phyloP scores from a whole-genome alignment of 805 yeast genomes.

The Wickerhamiella alocasiicola region DNA sequence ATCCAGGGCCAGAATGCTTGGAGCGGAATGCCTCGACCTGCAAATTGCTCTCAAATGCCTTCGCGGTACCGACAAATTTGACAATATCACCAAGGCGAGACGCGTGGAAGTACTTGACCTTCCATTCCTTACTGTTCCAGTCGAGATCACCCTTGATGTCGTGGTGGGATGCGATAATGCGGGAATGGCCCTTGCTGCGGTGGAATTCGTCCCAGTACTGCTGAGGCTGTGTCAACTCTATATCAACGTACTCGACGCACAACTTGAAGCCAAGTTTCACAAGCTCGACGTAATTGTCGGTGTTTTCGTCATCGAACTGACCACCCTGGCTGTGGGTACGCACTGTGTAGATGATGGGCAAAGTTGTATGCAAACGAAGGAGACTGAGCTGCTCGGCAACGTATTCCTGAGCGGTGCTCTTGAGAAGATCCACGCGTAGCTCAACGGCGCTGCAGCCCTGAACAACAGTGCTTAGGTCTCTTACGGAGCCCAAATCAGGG shows the following conservation, averaged over 20 bases:
- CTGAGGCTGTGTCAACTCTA: slow-evolving; percentile 60
- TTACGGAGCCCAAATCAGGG: slow-evolving; percentile 40
- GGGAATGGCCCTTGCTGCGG: slow-evolving; percentile 45
- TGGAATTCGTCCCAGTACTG: slow-evolving; percentile 41
- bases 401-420: slow-evolving; percentile 35
- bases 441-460: slow-evolving; percentile 76
- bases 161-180: slow-evolving; percentile 73
- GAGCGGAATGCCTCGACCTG: slow-evolving; percentile 56
- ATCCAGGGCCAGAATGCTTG: slow-evolving; percentile 30
- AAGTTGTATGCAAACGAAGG: slow-evolving; percentile 47
- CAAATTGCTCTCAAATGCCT: slow-evolving; percentile 51
- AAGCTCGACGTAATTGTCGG: slow-evolving; percentile 37
- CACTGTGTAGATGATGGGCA: slow-evolving; percentile 74
- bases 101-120: slow-evolving; percentile 56
- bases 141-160: slow-evolving; percentile 49
- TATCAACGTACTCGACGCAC: slow-evolving; percentile 71
- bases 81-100: slow-evolving; percentile 53
- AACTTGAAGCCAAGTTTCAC: slow-evolving; percentile 52
- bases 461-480: slow-evolving; percentile 39
- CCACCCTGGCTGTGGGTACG: slow-evolving; percentile 79
- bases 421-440: slow-evolving; percentile 61
- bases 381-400: slow-evolving; percentile 64
- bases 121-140: slow-evolving; percentile 70
- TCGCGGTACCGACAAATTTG: slow-evolving; percentile 75
- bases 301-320: slow-evolving; percentile 49